Conservation (phyloP, 345 rosid species). For the Eucalyptus tenuipes region DNA sequence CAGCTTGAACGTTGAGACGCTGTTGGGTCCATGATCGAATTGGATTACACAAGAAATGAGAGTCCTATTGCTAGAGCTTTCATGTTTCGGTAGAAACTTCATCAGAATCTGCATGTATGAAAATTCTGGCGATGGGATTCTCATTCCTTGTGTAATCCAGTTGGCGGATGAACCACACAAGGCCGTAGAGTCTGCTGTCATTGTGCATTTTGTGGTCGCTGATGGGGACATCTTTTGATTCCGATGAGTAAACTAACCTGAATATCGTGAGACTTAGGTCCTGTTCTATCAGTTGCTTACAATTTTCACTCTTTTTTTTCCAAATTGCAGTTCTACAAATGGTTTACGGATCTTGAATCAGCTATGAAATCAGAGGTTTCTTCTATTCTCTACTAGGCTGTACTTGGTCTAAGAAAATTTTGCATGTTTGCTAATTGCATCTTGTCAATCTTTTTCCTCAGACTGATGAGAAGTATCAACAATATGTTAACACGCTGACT, state of each 20-base stretch:
- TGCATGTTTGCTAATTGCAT: neutral
- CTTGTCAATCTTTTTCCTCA: conserved; percentile 10
- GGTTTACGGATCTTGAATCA: conserved; percentile 97
- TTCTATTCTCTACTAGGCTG: neutral
- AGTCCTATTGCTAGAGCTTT: neutral
- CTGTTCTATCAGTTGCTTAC: neutral
- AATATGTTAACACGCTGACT: conserved; percentile 65
- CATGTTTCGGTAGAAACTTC: neutral
- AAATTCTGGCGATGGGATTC: neutral
- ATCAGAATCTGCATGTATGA: neutral
- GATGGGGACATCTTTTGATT: neutral
- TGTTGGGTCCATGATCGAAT: neutral
- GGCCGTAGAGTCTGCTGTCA: neutral
- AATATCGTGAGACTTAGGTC: neutral
- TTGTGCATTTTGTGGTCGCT: neutral
- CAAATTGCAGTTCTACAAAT: conserved; percentile 69
- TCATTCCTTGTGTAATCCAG: neutral
- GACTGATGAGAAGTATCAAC: conserved; percentile 97
- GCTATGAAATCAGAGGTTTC: conserved; percentile 97
- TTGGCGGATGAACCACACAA: neutral
- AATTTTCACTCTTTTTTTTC: neutral
- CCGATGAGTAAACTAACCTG: neutral
- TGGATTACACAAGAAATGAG: neutral
- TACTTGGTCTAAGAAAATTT: neutral
- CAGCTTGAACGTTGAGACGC: neutral